phyloP scores from a whole-genome alignment of 257 asterid genomes.

The Solanum pinnatisectum region DNA sequence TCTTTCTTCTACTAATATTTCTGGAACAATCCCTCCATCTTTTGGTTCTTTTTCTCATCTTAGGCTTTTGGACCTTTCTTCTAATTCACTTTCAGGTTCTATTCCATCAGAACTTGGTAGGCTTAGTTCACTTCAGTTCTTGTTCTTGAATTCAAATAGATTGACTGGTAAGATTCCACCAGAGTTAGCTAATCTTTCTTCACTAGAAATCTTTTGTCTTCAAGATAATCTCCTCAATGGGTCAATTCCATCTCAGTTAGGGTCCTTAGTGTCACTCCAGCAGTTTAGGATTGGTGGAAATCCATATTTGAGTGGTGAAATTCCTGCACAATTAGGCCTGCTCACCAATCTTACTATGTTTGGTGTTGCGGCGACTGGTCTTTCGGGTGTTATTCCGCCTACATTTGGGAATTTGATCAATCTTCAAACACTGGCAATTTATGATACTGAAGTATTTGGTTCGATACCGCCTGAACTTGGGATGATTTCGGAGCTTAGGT shows the following conservation, averaged over 20 bases:
- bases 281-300: constrained; percentile 85
- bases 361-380: constrained; percentile 81
- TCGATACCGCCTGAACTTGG: constrained; percentile 76
- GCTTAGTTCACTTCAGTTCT: constrained; percentile 54
- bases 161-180: constrained; percentile 64
- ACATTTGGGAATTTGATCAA: constrained; percentile 67
- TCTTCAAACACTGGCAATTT: constrained; percentile 62
- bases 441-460: constrained; percentile 75
- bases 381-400: constrained; percentile 69
- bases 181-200: constrained; percentile 47
- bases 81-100: constrained; percentile 54
- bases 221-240: constrained; percentile 84
- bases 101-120: constrained; percentile 59
- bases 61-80: constrained; percentile 62
- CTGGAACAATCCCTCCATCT: constrained; percentile 67
- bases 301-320: constrained; percentile 57
- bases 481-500: constrained; percentile 46
- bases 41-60: constrained; percentile 51
- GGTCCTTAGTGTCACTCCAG: constrained; percentile 56
- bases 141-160: constrained; percentile 62
- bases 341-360: constrained; percentile 66
- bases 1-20: constrained; percentile 78
- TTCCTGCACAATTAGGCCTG: constrained; percentile 61
- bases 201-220: constrained; percentile 67
- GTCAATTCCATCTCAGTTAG: constrained; percentile 58